Base-by-base conservation (phyloP, 768 basidiomycete species). In the Calocera viscosa region DNA sequence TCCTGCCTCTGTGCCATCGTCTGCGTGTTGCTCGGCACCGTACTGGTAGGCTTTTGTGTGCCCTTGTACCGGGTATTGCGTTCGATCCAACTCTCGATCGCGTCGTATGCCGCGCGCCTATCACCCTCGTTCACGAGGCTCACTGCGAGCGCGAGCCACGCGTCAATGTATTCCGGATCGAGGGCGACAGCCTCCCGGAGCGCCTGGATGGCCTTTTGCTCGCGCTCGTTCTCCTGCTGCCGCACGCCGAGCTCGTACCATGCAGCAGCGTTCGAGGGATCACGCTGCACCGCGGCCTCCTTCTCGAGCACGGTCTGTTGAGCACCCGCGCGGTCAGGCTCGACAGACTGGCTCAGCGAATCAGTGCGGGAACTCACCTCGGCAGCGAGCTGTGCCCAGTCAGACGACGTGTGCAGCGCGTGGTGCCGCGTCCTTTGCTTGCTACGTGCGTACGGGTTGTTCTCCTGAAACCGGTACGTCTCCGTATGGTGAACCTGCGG, bases 161-260 rank as follows among this genome's bases (percentile, higher is more conserved):
- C 82, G 0, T 86, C 82, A 1, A 90, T 80, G 71, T 88, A 83
- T 1, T 81, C 74, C 1, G 92, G 86, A 71, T 95, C 89, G 38
- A 98, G 83, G 68, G 89, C 85, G 64, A 93, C 78, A 11, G 93
- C 87, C 66, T 87, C 87, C 63, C 82, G 79, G 22, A 99, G 82
- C 1, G 96, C 96, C 66, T 86, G 82, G 43, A 98, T 83, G 2
- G 96, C 96, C 71, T 91, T 87, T 8, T 83, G 82, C 77, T 99
- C 96, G 17, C 94, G 86, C 75, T 99, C 96, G 74, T 94, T 96
- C 77, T 96, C 94, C 76, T 99, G 96, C 73, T 98, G 96, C 76
- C 91, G 94, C 63, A 99, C 87, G 28, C 96, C 96, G 64, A 98
- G 86, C 70, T 89, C 84, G 73, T 84, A 94, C 96, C 96, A 99